These are phyloP conservation scores for Fusarium newnesense DNA, from an alignment of 2,329 filamentous ascomycete genomes.

Conservation along the genomic window DNA sequence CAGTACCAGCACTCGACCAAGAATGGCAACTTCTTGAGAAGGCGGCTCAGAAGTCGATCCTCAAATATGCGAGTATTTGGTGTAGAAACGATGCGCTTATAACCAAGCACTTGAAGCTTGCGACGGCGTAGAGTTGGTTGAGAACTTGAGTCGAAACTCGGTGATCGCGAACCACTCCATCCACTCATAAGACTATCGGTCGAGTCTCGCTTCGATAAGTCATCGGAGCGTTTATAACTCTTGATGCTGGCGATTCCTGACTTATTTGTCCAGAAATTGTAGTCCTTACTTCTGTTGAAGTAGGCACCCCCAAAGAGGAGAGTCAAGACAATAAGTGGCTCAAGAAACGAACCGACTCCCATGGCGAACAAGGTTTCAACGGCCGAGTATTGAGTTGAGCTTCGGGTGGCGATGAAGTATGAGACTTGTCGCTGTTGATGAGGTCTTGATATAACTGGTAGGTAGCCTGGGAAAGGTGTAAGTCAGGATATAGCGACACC, in stretches of 20 bases:
- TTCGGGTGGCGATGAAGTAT: neutral
- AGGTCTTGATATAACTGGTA: neutral
- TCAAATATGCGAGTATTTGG: slow-evolving; percentile 49
- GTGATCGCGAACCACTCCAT: slow-evolving; percentile 43
- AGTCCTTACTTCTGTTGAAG: slow-evolving; percentile 56
- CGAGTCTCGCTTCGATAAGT: slow-evolving; percentile 41
- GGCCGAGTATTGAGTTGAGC: neutral
- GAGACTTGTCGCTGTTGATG: neutral
- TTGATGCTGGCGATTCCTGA: slow-evolving; percentile 32
- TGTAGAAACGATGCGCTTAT: slow-evolving; percentile 45
- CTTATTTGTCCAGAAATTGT: slow-evolving; percentile 43
- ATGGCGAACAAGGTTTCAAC: slow-evolving; percentile 39
- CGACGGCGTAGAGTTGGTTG: slow-evolving; percentile 46
- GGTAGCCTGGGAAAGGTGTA: neutral
- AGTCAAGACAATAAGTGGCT: slow-evolving; percentile 55
- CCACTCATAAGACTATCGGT: slow-evolving; percentile 41
- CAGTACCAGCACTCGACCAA: slow-evolving; percentile 82
- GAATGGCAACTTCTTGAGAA: slow-evolving; percentile 76
- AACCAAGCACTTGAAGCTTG: slow-evolving; percentile 48
- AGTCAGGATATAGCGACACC: neutral
- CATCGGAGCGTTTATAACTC: slow-evolving; percentile 47
- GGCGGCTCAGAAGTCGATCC: slow-evolving; percentile 52
- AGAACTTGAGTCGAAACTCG: slow-evolving; percentile 44
- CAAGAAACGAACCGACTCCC: slow-evolving; percentile 54
- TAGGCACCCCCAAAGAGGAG: slow-evolving; percentile 57